Evolutionary conservation across 495 filamentous ascomycete species (phyloP).

Genomic region (Penicillium angulare): DNA sequence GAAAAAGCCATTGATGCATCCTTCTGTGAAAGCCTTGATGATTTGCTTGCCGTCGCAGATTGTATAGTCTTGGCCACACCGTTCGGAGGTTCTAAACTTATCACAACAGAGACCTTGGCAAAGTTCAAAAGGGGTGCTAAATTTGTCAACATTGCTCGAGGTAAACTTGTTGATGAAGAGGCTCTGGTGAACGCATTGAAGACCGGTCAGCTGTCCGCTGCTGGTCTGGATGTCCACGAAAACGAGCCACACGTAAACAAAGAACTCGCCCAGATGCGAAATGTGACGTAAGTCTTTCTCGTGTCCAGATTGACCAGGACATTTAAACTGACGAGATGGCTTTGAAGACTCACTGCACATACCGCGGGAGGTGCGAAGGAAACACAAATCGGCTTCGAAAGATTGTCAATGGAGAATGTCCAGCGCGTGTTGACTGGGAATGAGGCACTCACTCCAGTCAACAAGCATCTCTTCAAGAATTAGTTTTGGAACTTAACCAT

Average conservation of each 20-base stretch:
- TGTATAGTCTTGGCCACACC: constrained; percentile 13
- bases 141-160: constrained; percentile 13
- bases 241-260: constrained; percentile 12
- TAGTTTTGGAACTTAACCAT: not conserved
- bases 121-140: constrained; percentile 14
- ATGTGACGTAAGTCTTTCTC: constrained; percentile 8
- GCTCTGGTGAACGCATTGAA: constrained; percentile 12
- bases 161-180: constrained; percentile 8
- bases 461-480: constrained; percentile 8
- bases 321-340: too few species aligned
- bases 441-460: constrained; percentile 10
- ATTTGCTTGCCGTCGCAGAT: constrained; percentile 8
- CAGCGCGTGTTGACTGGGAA: constrained; percentile 12
- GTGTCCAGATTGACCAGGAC: not conserved
- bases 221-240: constrained; percentile 10
- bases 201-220: constrained; percentile 11
- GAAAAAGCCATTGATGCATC: constrained; percentile 10
- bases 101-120: constrained; percentile 10
- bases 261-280: constrained; percentile 8
- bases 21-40: constrained; percentile 7
- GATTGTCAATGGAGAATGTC: constrained; percentile 15
- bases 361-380: constrained; percentile 13
- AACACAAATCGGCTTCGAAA: constrained; percentile 16
- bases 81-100: constrained; percentile 16
- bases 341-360: constrained; percentile 11